Conservation (phyloP, 768 basidiomycete genomes). For the Russula compacta region DNA sequence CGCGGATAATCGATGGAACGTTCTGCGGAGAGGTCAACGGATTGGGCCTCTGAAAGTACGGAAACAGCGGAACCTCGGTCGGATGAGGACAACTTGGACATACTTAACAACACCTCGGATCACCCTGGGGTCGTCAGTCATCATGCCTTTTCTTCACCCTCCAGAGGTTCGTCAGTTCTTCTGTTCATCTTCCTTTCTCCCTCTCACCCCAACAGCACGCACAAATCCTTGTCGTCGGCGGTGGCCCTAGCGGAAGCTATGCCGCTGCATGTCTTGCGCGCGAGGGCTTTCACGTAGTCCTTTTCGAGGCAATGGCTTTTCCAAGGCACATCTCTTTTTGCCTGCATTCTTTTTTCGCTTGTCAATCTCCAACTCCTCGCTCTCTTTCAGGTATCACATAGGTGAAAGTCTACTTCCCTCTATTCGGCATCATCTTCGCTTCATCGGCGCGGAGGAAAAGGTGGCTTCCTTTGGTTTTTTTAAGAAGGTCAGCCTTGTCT, state of each 20-base stretch:
- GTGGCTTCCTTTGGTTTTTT: constrained; percentile 36
- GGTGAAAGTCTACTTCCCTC: constrained; percentile 45
- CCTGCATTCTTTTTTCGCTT: background rate
- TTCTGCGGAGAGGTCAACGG: too few relatives aligned
- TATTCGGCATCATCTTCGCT: constrained; percentile 41
- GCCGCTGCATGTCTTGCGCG: constrained; percentile 45
- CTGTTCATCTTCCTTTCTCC: background rate
- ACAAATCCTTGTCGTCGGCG: constrained; percentile 45
- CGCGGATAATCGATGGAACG: too few relatives aligned
- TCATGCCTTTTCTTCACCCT: constrained; percentile 3
- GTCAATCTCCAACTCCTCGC: background rate
- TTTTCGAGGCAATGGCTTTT: constrained; percentile 47
- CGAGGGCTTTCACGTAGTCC: constrained; percentile 50
- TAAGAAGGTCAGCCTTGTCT: constrained; percentile 32
- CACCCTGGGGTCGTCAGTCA: background rate
- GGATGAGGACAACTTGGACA: background rate
- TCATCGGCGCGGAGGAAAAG: constrained; percentile 41
- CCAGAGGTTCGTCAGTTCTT: background rate
- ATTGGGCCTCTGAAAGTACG: too few relatives aligned
- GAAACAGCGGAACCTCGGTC: too few relatives aligned
- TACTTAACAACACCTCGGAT: background rate
- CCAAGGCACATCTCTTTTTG: constrained; percentile 34
- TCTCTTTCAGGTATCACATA: constrained; percentile 34
- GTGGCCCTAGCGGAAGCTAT: constrained; percentile 52
- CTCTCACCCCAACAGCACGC: constrained; percentile 19